Percentiles rank a stretch among this genome's conserved stretches.
These are phyloP conservation scores for Candida ipomoeae DNA, from an alignment of 805 yeast species.

Conservation along the genomic window DNA sequence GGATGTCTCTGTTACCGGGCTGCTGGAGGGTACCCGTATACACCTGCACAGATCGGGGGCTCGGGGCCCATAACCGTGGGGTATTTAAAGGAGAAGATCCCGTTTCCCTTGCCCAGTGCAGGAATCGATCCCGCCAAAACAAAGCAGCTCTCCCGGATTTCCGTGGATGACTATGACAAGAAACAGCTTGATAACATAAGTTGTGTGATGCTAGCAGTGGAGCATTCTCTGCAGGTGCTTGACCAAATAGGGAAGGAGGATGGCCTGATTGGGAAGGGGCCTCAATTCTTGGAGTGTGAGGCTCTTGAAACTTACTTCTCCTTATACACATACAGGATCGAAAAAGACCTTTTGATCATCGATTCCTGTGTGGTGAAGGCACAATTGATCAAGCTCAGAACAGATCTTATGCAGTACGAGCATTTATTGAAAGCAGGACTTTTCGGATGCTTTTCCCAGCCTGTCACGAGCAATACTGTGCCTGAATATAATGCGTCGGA, in stretches of 20 bases:
- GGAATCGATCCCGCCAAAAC: neutral
- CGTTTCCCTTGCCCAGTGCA: neutral
- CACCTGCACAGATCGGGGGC: constrained; percentile 7
- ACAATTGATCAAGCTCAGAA: constrained; percentile 18
- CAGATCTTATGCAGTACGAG: neutral
- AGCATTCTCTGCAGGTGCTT: constrained; percentile 11
- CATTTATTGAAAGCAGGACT: neutral
- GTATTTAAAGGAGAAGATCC: neutral
- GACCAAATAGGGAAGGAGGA: constrained; percentile 7
- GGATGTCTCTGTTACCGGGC: constrained; percentile 15
- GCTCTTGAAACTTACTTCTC: constrained; percentile 8
- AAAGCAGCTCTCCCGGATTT: neutral
- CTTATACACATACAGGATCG: constrained; percentile 3
- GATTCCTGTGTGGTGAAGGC: constrained; percentile 33
- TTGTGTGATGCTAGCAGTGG: constrained; percentile 12
- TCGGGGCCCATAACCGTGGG: neutral
- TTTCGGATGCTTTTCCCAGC: neutral
- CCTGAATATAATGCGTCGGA: neutral
- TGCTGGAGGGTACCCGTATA: constrained; percentile 20
- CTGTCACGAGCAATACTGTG: neutral
- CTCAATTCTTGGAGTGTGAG: constrained; percentile 3
- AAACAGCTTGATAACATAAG: constrained; percentile 7
- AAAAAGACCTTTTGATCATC: constrained; percentile 27
- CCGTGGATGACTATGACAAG: neutral
- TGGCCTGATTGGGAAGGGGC: constrained; percentile 6